phyloP scores from a whole-genome alignment of 495 filamentous ascomycete genomes.

The Alectoria sarmentosa region DNA sequence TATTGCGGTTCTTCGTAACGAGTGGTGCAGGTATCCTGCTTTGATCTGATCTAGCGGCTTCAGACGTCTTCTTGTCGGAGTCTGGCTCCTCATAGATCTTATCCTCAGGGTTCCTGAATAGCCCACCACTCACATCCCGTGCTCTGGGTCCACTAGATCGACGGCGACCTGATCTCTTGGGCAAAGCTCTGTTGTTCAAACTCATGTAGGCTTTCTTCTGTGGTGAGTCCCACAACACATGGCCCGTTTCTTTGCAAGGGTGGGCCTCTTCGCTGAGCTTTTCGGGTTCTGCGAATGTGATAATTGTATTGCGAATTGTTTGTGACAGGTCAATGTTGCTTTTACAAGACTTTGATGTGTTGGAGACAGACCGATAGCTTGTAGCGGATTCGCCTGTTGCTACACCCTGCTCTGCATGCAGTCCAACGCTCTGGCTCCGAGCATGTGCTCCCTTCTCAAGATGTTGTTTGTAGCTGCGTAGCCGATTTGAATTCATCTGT shows the following conservation, averaged over 20 bases:
- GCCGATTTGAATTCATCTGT: constrained; percentile 48
- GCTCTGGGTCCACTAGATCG: constrained; percentile 30
- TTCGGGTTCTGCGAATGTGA: constrained; percentile 1
- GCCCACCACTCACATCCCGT: constrained; percentile 36
- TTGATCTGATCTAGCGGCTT: constrained; percentile 30
- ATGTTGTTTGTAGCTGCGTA: constrained; percentile 55
- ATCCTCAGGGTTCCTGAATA: constrained; percentile 57
- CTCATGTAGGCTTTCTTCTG: constrained; percentile 31
- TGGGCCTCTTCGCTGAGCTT: neutral
- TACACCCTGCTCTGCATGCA: constrained; percentile 37
- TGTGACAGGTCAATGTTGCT: constrained; percentile 13
- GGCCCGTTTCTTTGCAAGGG: neutral
- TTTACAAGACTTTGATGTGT: constrained; percentile 40
- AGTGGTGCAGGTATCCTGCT: constrained; percentile 47
- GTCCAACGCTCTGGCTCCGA: constrained; percentile 51
- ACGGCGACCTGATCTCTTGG: constrained; percentile 20
- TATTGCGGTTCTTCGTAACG: constrained; percentile 47
- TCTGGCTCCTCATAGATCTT: constrained; percentile 86
- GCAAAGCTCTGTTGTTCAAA: constrained; percentile 12
- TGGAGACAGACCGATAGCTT: constrained; percentile 41
- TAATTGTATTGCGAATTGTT: constrained; percentile 6
- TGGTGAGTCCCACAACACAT: constrained; percentile 28
- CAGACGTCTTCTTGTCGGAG: constrained; percentile 14
- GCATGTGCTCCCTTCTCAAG: constrained; percentile 55
- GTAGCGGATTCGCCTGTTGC: constrained; percentile 29